Conservation (phyloP, 176 grass and related monocot genomes). For the bread wheat (Triticum aestivum) region DNA sequence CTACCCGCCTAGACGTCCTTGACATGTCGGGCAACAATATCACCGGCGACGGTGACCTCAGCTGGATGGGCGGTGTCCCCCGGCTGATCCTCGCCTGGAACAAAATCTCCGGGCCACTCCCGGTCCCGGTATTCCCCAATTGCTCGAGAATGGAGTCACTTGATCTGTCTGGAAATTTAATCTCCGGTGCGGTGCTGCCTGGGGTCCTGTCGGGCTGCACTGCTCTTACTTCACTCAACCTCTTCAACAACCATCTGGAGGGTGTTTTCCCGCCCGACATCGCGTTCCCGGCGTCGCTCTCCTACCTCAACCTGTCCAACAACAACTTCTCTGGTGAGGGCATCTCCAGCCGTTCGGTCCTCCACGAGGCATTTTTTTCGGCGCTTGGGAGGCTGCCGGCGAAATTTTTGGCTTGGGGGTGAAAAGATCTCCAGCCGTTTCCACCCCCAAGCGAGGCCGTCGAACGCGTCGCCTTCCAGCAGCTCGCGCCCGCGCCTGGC, state of each 20-base stretch:
- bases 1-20: conserved; percentile 35
- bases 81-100: conserved; percentile 40
- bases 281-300: conserved; percentile 18
- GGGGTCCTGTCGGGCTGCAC: conserved; percentile 45
- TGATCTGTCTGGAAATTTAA: conserved; percentile 43
- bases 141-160: conserved; percentile 45
- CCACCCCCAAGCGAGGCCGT: no score
- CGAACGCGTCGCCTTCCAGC: no score
- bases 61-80: conserved; percentile 32
- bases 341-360: no score
- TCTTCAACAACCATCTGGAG: conserved; percentile 49
- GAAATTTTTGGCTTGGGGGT: no score
- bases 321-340: conserved; percentile 54
- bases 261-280: conserved; percentile 46
- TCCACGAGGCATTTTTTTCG: no score
- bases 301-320: conserved; percentile 36
- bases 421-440: no score
- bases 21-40: conserved; percentile 61
- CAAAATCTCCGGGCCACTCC: conserved; percentile 31
- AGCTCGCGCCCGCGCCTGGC: no score
- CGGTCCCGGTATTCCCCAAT: conserved; percentile 41
- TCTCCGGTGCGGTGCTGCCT: conserved; percentile 34
- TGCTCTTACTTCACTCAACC: conserved; percentile 43
- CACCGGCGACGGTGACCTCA: conserved; percentile 11
- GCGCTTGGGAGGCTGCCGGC: no score